Evolutionary conservation across 306 rosid genomes (phyloP).

Genomic region (Morella rubra): DNA sequence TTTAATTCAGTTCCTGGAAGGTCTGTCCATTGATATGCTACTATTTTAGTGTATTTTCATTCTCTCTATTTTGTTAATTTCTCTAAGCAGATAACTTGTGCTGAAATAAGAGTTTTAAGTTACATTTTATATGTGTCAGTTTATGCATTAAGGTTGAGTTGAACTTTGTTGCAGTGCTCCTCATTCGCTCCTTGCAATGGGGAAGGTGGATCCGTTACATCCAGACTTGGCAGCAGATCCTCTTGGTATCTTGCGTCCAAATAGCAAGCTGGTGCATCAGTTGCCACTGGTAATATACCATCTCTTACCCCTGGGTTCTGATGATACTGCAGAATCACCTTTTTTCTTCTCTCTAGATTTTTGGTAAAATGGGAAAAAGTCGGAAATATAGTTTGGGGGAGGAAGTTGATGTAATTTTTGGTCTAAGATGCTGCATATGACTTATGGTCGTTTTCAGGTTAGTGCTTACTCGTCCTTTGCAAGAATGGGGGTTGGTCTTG

Average conservation of each 20-base stretch:
- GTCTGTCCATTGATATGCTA: conserved; percentile 36
- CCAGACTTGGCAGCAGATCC: conserved; percentile 91
- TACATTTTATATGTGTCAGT: conserved; percentile 11
- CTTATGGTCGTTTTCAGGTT: conserved; percentile 48
- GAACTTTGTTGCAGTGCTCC: conserved; percentile 78
- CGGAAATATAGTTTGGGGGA: not conserved
- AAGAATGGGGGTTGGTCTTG: conserved; percentile 62
- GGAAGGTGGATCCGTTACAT: conserved; percentile 84
- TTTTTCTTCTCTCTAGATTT: conserved; percentile 2
- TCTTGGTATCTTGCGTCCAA: conserved; percentile 84
- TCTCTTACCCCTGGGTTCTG: conserved; percentile 11
- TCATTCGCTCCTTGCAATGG: conserved; percentile 89
- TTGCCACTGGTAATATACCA: conserved; percentile 73
- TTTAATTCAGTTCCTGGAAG: conserved; percentile 96
- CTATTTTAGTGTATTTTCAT: not conserved
- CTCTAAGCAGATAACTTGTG: not conserved
- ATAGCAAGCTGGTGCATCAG: conserved; percentile 88
- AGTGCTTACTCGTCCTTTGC: conserved; percentile 93
- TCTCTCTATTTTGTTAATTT: not conserved
- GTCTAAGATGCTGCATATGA: conserved; percentile 14
- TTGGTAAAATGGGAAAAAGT: not conserved
- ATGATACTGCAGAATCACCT: not conserved
- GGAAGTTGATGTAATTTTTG: conserved; percentile 3
- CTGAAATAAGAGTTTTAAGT: conserved; percentile 4
- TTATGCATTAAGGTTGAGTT: conserved; percentile 27